phyloP scores from a whole-genome alignment of 805 yeast species.

The Nakazawaea wyomingensis region DNA sequence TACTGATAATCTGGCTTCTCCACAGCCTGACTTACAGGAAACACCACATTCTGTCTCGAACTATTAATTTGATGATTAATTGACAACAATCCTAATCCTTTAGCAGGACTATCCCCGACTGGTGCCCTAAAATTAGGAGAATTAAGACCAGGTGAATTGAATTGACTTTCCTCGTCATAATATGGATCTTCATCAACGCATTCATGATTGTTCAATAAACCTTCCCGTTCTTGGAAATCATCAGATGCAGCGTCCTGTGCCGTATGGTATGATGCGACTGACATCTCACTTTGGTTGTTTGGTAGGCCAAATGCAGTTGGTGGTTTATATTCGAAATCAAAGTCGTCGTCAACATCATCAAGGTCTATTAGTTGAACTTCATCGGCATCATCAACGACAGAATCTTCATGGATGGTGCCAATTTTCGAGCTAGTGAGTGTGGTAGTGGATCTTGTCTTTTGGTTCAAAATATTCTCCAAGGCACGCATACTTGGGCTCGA shows the following conservation, averaged over 20 bases:
- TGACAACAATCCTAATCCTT: constrained; percentile 4
- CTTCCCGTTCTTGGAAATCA: background rate
- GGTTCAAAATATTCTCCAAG: constrained; percentile 26
- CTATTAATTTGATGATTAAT: background rate
- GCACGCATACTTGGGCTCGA: constrained; percentile 33
- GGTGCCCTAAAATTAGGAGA: background rate
- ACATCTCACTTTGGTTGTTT: constrained; percentile 13
- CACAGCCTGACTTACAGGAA: too few relatives aligned
- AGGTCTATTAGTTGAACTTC: background rate
- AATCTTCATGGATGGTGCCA: constrained; percentile 14
- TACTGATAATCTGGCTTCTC: too few relatives aligned
- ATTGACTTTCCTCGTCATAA: background rate
- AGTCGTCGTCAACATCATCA: too few relatives aligned
- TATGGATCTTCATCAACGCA: background rate
- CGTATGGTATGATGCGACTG: constrained; percentile 26
- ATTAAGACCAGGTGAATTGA: constrained; percentile 4
- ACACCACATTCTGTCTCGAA: background rate
- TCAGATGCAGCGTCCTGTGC: constrained; percentile 22
- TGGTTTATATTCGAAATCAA: background rate
- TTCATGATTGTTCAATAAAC: background rate
- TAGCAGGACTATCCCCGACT: background rate
- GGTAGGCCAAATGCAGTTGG: background rate
- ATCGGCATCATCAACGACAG: constrained; percentile 11
- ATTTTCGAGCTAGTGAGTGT: constrained; percentile 13
- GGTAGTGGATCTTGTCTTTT: constrained; percentile 18